Conservation (phyloP, 768 basidiomycete genomes). For the Rhodotorula babjevae region DNA sequence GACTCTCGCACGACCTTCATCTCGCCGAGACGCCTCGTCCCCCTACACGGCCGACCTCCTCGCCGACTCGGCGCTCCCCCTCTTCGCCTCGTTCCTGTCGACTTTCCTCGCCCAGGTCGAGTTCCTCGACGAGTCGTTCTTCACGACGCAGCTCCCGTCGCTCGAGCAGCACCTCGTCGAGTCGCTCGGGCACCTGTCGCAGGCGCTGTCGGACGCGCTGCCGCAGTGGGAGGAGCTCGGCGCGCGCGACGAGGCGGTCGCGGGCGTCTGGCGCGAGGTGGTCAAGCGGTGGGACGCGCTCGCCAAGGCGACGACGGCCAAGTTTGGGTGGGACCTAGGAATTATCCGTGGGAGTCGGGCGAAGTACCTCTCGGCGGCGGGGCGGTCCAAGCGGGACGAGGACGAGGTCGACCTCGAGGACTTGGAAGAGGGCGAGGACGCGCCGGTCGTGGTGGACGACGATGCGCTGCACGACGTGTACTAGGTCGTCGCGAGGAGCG, state of each 20-base stretch:
- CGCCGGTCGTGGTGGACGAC: constrained; percentile 41
- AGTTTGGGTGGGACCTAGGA: constrained; percentile 50
- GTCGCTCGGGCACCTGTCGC: constrained; percentile 29
- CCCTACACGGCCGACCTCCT: not conserved
- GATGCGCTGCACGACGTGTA: not conserved
- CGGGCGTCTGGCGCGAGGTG: constrained; percentile 32
- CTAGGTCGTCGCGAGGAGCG: no score
- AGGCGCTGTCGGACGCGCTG: constrained; percentile 26
- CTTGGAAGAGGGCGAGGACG: constrained; percentile 53
- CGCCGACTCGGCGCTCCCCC: constrained; percentile 10
- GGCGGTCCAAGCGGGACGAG: constrained; percentile 11
- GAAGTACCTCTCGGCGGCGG: constrained; percentile 5
- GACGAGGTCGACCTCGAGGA: constrained; percentile 46
- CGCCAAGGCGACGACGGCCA: constrained; percentile 36
- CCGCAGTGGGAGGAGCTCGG: constrained; percentile 2
- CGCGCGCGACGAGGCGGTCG: not conserved
- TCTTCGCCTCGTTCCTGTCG: constrained; percentile 35
- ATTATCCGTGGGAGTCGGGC: constrained; percentile 25
- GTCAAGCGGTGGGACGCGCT: constrained; percentile 33
- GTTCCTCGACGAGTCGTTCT: constrained; percentile 37
- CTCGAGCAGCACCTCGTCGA: constrained; percentile 37
- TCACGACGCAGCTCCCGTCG: constrained; percentile 33
- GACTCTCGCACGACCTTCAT: constrained; percentile 33
- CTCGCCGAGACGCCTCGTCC: not conserved
- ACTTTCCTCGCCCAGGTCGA: constrained; percentile 22